Evolutionary conservation across 140 eudicot species (phyloP), one percentile per base, ranked within the genome.

Genomic region (Flaveria floridana): DNA sequence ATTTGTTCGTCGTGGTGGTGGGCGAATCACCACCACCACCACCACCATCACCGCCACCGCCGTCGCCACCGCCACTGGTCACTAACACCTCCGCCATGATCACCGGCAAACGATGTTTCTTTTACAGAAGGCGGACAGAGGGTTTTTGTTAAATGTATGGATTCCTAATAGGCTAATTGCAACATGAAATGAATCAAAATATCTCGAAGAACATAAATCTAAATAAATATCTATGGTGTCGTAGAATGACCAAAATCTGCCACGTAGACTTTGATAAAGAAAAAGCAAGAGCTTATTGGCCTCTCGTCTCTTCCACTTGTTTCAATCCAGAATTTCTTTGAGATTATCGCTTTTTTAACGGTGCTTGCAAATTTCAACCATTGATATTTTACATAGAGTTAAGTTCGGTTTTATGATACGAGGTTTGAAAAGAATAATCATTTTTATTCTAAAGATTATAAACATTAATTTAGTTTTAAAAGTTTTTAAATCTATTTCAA

Each of bases 201-300:
- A 84, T 85, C 87, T 86, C n/a, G n/a, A n/a, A 37, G 7, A 42
- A 4, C 8, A 6, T 18, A 59, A 66, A 62, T 69, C 62, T 23
- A 23, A 25, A 79, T 23, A 46, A 66, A 21, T 68, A 72, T 62
- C 86, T 76, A 58, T 66, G 48, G 20, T 74, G 69, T 68, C 65
- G 23, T 25, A 78, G 85, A 78, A 72, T 85, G 97, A 91, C 84
- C 74, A 78, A 66, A 80, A 88, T 30, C 80, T 70, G 93, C 90
- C 96, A 89, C 90, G 91, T 86, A 65, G 57, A 18, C n/a, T 82
- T 0, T 34, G 7, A 34, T 34, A 5, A 34, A 34, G 6, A 34
- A 87, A 83, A 85, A 82, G 89, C 76, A 75, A 76, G 11, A 20
- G 23, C 76, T 68, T 62, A 85, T 77, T 85, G 87, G 81, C 85